These are phyloP conservation scores for Bassia scoparia DNA, from an alignment of 148 eudicot genomes.

Conservation along the genomic window DNA sequence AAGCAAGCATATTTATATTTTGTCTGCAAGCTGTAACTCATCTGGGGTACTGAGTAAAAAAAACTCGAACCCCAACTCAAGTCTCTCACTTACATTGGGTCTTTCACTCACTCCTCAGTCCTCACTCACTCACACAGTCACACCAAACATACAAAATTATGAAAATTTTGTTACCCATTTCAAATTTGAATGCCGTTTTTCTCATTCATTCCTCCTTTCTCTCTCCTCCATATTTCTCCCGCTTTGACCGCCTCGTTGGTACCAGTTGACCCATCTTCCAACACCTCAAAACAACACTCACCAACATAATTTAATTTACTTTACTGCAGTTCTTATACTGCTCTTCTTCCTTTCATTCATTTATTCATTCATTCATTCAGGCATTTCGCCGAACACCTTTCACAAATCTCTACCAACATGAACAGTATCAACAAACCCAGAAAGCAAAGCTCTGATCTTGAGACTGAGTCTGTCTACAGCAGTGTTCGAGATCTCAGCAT, in stretches of 20 bases:
- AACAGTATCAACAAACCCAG: conserved; percentile 35
- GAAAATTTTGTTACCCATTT: conserved; percentile 19
- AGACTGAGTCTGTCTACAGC: conserved; percentile 22
- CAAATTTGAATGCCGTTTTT: conserved; percentile 44
- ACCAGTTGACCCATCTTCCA: conserved; percentile 22
- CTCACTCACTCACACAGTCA: too few relatives aligned
- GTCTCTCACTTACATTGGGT: conserved; percentile 18
- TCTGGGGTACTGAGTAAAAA: conserved; percentile 35
- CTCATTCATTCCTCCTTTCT: conserved; percentile 19
- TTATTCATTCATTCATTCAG: conserved; percentile 5
- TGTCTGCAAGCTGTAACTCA: conserved; percentile 52
- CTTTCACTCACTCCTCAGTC: conserved; percentile 17
- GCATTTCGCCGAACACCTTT: conserved; percentile 43
- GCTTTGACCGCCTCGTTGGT: conserved; percentile 62
- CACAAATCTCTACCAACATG: conserved; percentile 23
- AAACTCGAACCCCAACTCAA: conserved; percentile 23
- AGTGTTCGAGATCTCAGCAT: conserved; percentile 39
- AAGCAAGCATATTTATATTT: conserved; percentile 15
- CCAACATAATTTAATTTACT: too few relatives aligned
- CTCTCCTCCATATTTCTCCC: conserved; percentile 32
- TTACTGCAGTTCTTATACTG: too few relatives aligned
- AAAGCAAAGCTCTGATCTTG: conserved; percentile 12
- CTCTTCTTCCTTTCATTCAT: too few relatives aligned
- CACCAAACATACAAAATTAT: too few relatives aligned
- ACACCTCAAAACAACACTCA: background rate